Base-by-base conservation (phyloP, 2,329 filamentous ascomycete genomes). In the Cladobotryum protrusum region DNA sequence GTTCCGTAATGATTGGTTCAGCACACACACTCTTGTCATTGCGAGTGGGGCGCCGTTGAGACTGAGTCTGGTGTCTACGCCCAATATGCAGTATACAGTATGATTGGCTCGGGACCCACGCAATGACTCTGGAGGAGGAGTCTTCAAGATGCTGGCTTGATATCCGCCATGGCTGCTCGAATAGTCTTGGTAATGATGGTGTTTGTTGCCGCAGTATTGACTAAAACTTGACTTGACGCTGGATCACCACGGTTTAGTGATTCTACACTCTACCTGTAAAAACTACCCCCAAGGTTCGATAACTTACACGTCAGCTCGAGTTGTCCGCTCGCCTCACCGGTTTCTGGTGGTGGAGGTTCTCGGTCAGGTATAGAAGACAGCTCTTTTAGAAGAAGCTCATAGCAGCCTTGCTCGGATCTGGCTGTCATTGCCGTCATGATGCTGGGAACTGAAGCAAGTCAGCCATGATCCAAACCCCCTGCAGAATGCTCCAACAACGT, bases 111-210 rank as follows among this genome's bases (percentile, higher is more conserved):
- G 24, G 11, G 24, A 29, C 24, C 24, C 24, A 29, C 24, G 11
- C 24, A 2, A 29, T 29, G 24, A 9, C 24, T 29, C 6, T 33
- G 19, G n/a, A 15, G 5, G 33, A 3, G n/a, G 17, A 34, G 42
- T 12, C n/a, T 15, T 48, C 18, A 42, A 20, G 41, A 45, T 13
- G 17, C 34, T 4, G 57, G 56, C 3, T 60, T 19, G 1, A 60
- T 57, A 5, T 57, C 55, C 9, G 57, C 52, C 57, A 66, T 63
- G 29, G 63, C 64, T 4, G 59, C 47, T 5, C 61, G 60, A 24
- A 66, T 61, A 8, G 65, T 66, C 36, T 56, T 60, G 33, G 61
- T 59, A 47, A 68, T 63, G 57, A 61, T 59, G 12, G 61, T 59
- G 47, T 67, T 66, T 4, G 59, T 66, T 3, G 57, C 53, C 2